These are phyloP conservation scores for Pisolithus albus DNA, from an alignment of 768 basidiomycete genomes.

Conservation along the genomic window DNA sequence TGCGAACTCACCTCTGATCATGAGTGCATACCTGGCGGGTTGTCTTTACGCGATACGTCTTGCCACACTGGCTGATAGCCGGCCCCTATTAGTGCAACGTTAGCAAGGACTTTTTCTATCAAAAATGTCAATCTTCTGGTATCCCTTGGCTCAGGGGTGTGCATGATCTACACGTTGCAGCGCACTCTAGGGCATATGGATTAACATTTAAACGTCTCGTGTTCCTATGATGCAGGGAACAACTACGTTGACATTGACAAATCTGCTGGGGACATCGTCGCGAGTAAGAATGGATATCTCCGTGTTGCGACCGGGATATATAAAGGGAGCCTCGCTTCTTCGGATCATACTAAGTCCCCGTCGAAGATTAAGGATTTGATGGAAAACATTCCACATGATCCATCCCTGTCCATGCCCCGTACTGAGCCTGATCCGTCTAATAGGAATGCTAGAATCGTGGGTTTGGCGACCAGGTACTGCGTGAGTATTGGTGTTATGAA, in stretches of 20 bases:
- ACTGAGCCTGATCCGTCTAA: not conserved
- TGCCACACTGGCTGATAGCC: not conserved
- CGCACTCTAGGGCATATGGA: too few species aligned
- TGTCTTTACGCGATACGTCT: not conserved
- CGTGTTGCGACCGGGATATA: not conserved
- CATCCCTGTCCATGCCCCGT: not conserved
- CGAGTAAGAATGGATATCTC: constrained; percentile 28
- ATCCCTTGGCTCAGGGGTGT: constrained; percentile 42
- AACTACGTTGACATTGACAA: constrained; percentile 56
- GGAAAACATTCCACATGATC: constrained; percentile 50
- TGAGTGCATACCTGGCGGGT: constrained; percentile 50
- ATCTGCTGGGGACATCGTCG: too few species aligned
- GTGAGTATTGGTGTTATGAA: constrained; percentile 13
- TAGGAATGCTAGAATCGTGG: constrained; percentile 58
- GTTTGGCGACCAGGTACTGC: constrained; percentile 9
- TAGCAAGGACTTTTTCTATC: constrained; percentile 46
- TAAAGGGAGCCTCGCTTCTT: not conserved
- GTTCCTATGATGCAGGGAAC: constrained; percentile 47
- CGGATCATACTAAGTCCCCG: constrained; percentile 46
- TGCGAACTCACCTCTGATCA: not conserved
- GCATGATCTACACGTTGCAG: not conserved
- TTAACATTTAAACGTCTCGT: not conserved
- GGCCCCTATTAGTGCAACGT: constrained; percentile 43
- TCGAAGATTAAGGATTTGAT: constrained; percentile 54
- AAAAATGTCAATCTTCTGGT: constrained; percentile 45